phyloP scores from a whole-genome alignment of 1,284 basidiomycete species.

The Marasmius tenuissimus region DNA sequence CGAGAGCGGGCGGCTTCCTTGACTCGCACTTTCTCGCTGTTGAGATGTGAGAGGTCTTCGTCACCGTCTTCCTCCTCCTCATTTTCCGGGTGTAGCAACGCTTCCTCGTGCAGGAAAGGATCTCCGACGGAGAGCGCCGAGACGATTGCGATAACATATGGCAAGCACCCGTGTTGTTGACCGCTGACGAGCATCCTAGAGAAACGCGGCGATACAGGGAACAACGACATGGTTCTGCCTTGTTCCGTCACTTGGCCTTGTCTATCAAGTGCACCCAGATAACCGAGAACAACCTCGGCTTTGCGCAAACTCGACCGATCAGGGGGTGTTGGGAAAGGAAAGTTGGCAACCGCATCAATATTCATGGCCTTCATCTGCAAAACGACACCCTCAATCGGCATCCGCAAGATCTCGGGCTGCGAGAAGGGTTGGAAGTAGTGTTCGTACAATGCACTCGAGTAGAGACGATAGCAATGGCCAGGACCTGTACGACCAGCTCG shows the following conservation, averaged over 20 bases:
- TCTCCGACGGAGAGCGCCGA: constrained; percentile 94
- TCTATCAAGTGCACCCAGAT: constrained; percentile 80
- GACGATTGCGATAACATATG: constrained; percentile 91
- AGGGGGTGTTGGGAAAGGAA: constrained; percentile 97
- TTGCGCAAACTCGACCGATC: constrained; percentile 77
- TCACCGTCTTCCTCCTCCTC: constrained; percentile 45
- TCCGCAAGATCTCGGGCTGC: constrained; percentile 91
- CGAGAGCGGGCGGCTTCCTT: constrained; percentile 69
- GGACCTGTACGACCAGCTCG: constrained; percentile 95
- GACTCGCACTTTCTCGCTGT: constrained; percentile 56
- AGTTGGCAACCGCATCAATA: constrained; percentile 94
- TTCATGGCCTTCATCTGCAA: constrained; percentile 99
- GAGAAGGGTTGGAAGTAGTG: constrained; percentile 89
- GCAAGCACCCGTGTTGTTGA: constrained; percentile 88
- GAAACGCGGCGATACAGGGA: constrained; percentile 91
- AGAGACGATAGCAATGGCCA: constrained; percentile 92
- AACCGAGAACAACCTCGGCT: constrained; percentile 80
- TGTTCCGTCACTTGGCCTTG: constrained; percentile 83
- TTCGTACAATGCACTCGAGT: constrained; percentile 89
- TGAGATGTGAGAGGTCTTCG: constrained; percentile 53
- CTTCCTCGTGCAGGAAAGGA: constrained; percentile 89
- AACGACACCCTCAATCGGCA: constrained; percentile 96
- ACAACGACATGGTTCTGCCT: constrained; percentile 89
- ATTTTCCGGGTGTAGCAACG: constrained; percentile 46
- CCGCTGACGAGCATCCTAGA: constrained; percentile 95